Evolutionary conservation across 495 filamentous ascomycete genomes (phyloP).

Genomic region (Penicillium odoratum): DNA sequence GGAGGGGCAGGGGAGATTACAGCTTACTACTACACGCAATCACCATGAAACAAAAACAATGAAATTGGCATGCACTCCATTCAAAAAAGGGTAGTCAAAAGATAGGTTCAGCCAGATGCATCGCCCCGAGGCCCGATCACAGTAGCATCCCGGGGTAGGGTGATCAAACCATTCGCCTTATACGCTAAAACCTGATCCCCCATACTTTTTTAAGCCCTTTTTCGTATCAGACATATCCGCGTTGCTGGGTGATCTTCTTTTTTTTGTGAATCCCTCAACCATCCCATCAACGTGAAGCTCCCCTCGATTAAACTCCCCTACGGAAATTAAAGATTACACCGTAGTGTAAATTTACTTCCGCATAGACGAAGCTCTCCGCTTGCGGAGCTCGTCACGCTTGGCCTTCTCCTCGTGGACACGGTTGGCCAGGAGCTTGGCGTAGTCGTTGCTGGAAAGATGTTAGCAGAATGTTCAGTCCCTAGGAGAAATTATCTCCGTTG

Average conservation of each 20-base stretch:
- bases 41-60: conserved; percentile 14
- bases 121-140: conserved; percentile 23
- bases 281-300: conserved; percentile 30
- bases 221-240: conserved; percentile 34
- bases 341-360: conserved; percentile 64
- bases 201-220: conserved; percentile 25
- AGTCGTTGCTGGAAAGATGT: conserved; percentile 65
- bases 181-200: conserved; percentile 25
- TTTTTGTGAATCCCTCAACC: conserved; percentile 23
- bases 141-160: conserved; percentile 19
- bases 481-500: neutral
- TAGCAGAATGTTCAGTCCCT: conserved; percentile 29
- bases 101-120: conserved; percentile 33
- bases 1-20: neutral
- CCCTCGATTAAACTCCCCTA: conserved; percentile 41
- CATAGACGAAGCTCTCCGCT: conserved; percentile 95
- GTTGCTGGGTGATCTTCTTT: conserved; percentile 32
- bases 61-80: conserved; percentile 37
- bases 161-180: conserved; percentile 24
- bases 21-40: conserved; percentile 2
- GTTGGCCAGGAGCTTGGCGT: conserved; percentile 88
- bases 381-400: conserved; percentile 86
- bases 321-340: conserved; percentile 37
- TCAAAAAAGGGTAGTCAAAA: conserved; percentile 35
- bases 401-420: conserved; percentile 93